A percentile compares a stretch with the other conserved stretches of the same genome.
phyloP scores from a whole-genome alignment of 805 yeast genomes.

The Wilhelminamyces savonicus region DNA sequence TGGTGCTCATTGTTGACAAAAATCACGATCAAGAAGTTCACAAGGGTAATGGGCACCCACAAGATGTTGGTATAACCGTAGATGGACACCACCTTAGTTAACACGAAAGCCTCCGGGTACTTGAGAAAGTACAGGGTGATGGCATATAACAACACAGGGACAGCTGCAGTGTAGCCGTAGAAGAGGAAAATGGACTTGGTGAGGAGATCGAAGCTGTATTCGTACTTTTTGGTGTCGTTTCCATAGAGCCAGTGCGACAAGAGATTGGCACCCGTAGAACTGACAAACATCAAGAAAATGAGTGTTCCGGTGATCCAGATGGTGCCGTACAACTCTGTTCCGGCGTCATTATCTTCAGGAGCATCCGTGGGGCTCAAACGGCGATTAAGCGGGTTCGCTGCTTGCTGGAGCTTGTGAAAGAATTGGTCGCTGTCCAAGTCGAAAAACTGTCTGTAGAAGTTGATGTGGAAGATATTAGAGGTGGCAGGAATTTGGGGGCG shows the following conservation, averaged over 20 bases:
- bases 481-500: constrained; percentile 22
- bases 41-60: constrained; percentile 79
- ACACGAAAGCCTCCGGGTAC: constrained; percentile 41
- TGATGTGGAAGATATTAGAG: constrained; percentile 46
- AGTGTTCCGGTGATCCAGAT: constrained; percentile 87
- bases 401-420: constrained; percentile 42
- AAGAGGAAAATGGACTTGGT: constrained; percentile 64
- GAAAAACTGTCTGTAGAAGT: constrained; percentile 60
- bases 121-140: constrained; percentile 48
- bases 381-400: constrained; percentile 49
- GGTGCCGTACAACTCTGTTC: constrained; percentile 74
- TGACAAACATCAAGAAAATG: constrained; percentile 65
- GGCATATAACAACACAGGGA: constrained; percentile 54
- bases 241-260: constrained; percentile 49
- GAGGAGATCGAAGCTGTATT: constrained; percentile 54
- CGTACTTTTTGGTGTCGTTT: constrained; percentile 38
- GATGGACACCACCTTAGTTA: constrained; percentile 60
- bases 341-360: constrained; percentile 29
- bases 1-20: constrained; percentile 29
- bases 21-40: constrained; percentile 53
- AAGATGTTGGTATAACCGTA: constrained; percentile 80
- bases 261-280: constrained; percentile 63
- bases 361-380: constrained; percentile 12
- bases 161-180: constrained; percentile 67
- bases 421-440: constrained; percentile 66